Base-by-base conservation (phyloP, 768 basidiomycete species). In the Mycena chlorophos region DNA sequence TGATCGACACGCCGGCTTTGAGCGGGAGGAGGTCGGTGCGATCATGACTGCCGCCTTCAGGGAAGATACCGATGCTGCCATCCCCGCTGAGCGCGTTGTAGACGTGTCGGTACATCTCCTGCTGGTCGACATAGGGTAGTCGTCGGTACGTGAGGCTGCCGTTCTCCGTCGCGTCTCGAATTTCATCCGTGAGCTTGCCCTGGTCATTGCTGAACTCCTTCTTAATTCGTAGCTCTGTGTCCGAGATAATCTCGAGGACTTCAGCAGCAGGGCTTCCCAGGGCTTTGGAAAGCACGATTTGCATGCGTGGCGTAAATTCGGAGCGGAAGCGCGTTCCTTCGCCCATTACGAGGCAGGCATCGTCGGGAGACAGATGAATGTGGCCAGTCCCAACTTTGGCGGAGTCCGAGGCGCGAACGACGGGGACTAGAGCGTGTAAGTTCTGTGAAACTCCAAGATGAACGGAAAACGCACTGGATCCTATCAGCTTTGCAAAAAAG, bases 31-130 rank as follows among this genome's bases (percentile, higher is more conserved):
- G 81, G 71, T 98, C 94, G 8, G 92, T 95, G 37, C 97, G 88
- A 72, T 99, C 97, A 71, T 99, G 97, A 55, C 95, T 98, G 53
- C 97, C 97, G 63, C 97, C 95, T 87, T 98, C 97, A 34, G 97
- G 97, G 68, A 98, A 98, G 60, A 99, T 98, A 43, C 97, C 95
- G 58, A 99, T 95, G 61, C 87, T 86, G 14, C 93, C 93, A 8
- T 92, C 92, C 54, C 88, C 83, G 54, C 84, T 90, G 53, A 98
- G 74, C 53, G 84, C 82, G 66, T 92, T 80, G 70, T 97, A 99
- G 4, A 98, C 97, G 56, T 91, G 80, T 17, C 87, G 84, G 71
- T 98, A 99, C 87, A 97, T 98, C 50, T 91, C 85, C 58, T 89
- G 84, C 68, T 98, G 97, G 74, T 99, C 91, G 58, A 99, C 85